phyloP scores from a whole-genome alignment of 2,329 filamentous ascomycete species.

The Ceratocystis papillata region DNA sequence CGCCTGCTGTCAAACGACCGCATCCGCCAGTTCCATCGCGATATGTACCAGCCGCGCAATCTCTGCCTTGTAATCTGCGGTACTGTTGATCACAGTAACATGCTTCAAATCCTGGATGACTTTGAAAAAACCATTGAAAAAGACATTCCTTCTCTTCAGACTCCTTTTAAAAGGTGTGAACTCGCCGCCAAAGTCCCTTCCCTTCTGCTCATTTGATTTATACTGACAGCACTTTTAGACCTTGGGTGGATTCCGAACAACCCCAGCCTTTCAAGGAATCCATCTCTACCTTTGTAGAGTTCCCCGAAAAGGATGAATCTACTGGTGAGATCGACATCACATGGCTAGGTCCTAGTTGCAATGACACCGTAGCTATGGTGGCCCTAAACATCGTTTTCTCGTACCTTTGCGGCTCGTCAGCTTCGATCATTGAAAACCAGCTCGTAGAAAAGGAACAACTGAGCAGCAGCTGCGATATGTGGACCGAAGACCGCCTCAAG shows the following conservation, averaged over 20 bases:
- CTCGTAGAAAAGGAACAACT: slow-evolving; percentile 90
- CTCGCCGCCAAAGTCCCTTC: not conserved
- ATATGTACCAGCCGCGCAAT: slow-evolving; percentile 98
- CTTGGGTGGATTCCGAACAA: slow-evolving; percentile 82
- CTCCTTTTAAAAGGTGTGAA: slow-evolving; percentile 58
- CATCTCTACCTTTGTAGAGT: slow-evolving; percentile 67
- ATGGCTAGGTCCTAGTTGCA: slow-evolving; percentile 78
- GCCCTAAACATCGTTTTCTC: slow-evolving; percentile 71
- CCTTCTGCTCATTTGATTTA: not conserved
- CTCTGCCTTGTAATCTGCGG: slow-evolving; percentile 85
- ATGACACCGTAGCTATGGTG: slow-evolving; percentile 54
- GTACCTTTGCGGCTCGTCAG: slow-evolving; percentile 87
- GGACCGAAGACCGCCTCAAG: slow-evolving; percentile 67
- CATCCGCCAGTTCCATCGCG: slow-evolving; percentile 86
- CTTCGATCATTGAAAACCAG: slow-evolving; percentile 80
- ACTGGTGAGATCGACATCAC: slow-evolving; percentile 77
- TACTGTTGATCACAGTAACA: slow-evolving; percentile 70
- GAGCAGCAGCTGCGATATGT: slow-evolving; percentile 72
- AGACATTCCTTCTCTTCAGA: slow-evolving; percentile 63
- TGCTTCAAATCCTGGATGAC: slow-evolving; percentile 69
- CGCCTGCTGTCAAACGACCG: slow-evolving; percentile 76
- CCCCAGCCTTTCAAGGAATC: slow-evolving; percentile 63
- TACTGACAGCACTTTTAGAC: slow-evolving; percentile 34
- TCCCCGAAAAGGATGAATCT: slow-evolving; percentile 93
- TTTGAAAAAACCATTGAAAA: slow-evolving; percentile 83